Percentiles rank a stretch among this genome's conserved stretches.
Conservation (phyloP, 257 asterid species). For the Gardenia jasminoides region DNA sequence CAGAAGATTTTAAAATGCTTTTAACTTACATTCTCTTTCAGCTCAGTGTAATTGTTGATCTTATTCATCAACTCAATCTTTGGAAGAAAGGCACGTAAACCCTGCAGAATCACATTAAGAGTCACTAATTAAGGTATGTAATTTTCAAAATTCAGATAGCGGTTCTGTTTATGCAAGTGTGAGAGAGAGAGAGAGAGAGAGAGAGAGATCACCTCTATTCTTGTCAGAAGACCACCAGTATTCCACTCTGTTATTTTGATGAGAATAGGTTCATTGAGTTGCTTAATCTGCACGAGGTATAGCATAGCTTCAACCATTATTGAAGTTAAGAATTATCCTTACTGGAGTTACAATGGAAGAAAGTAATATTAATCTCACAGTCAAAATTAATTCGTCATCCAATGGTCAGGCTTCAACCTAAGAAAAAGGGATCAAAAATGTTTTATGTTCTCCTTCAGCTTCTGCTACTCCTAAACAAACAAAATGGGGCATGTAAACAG, state of each 20-base stretch:
- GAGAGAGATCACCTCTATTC: slow-evolving; percentile 69
- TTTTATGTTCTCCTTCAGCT: neutral
- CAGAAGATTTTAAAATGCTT: neutral
- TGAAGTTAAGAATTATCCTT: neutral
- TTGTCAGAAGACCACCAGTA: slow-evolving; percentile 90
- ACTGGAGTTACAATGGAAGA: neutral
- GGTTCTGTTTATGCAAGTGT: neutral
- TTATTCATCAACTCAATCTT: slow-evolving; percentile 86
- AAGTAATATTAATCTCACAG: neutral
- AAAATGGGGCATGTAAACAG: neutral
- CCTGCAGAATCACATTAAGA: slow-evolving; percentile 52
- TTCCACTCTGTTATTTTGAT: slow-evolving; percentile 91
- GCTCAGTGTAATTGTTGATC: slow-evolving; percentile 67
- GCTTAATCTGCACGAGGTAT: slow-evolving; percentile 59
- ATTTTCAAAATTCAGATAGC: neutral
- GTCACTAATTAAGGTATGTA: neutral
- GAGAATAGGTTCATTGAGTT: slow-evolving; percentile 76
- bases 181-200: slow-evolving; percentile 21
- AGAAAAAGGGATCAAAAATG: neutral
- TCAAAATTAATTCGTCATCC: neutral
- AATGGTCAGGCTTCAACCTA: neutral
- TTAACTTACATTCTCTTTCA: slow-evolving; percentile 71
- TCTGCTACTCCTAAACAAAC: neutral
- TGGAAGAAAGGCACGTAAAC: slow-evolving; percentile 91
- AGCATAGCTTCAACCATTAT: slow-evolving; percentile 4